phyloP scores from a whole-genome alignment of 495 filamentous ascomycete species.

The Xylaria intraflava region DNA sequence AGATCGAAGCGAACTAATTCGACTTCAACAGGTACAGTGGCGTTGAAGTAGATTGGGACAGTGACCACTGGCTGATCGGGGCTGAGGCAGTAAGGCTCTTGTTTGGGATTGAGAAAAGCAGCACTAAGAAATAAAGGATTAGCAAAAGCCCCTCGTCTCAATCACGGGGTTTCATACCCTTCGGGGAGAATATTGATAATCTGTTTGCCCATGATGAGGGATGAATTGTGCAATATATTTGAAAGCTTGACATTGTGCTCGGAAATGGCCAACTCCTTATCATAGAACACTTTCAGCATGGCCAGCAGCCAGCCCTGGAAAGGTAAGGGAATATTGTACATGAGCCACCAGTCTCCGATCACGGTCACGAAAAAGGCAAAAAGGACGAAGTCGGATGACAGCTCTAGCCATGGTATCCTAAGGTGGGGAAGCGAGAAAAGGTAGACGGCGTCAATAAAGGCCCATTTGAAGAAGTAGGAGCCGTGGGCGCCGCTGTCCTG shows the following conservation, averaged over 20 bases:
- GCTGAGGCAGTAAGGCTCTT: slow-evolving; percentile 70
- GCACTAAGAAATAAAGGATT: slow-evolving; percentile 49
- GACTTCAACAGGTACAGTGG: slow-evolving; percentile 78
- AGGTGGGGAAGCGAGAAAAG: slow-evolving; percentile 77
- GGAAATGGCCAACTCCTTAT: slow-evolving; percentile 82
- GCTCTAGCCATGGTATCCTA: slow-evolving; percentile 93
- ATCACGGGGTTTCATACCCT: slow-evolving; percentile 51
- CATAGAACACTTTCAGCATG: slow-evolving; percentile 69
- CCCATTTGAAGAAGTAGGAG: slow-evolving; percentile 90
- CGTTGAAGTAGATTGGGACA: slow-evolving; percentile 88
- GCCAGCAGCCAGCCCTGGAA: slow-evolving; percentile 61
- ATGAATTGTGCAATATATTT: slow-evolving; percentile 79
- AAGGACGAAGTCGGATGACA: slow-evolving; percentile 64
- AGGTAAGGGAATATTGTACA: slow-evolving; percentile 80
- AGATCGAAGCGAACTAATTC: slow-evolving; percentile 81
- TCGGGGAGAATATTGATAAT: slow-evolving; percentile 96
- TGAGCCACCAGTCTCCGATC: slow-evolving; percentile 69
- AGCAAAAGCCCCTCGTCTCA: slow-evolving; percentile 5
- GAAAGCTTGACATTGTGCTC: slow-evolving; percentile 82
- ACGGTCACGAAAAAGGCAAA: slow-evolving; percentile 61
- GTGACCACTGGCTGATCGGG: slow-evolving; percentile 48
- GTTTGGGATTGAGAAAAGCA: slow-evolving; percentile 76
- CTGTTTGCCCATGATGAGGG: slow-evolving; percentile 88
- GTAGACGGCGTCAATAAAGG: slow-evolving; percentile 71
- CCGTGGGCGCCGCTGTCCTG: slow-evolving; percentile 71